Evolutionary conservation across 495 filamentous ascomycete genomes (phyloP).

Genomic region (Podospora pseudopauciseta): DNA sequence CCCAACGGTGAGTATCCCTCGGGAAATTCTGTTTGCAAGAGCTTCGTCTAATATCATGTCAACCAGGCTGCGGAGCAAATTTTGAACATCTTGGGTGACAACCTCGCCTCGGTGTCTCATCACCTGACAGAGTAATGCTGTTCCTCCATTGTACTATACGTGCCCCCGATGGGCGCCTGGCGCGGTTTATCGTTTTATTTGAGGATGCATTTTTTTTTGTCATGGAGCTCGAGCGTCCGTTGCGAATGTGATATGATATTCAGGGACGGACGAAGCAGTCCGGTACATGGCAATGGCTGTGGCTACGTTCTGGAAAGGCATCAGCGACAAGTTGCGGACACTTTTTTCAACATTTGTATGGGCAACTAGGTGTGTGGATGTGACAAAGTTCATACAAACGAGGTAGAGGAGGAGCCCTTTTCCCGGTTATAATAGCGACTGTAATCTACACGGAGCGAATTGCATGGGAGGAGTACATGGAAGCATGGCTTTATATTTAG

Average conservation of each 20-base stretch:
- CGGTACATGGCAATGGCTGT: no score
- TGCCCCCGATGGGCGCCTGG: neutral
- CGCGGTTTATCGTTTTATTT: neutral
- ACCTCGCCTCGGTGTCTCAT: neutral
- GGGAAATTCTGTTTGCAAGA: neutral
- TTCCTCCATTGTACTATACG: neutral
- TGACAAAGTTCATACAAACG: neutral
- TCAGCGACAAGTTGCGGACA: no score
- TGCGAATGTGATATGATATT: neutral
- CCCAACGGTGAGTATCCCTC: conserved; percentile 17
- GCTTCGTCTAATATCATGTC: neutral
- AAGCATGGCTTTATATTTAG: neutral
- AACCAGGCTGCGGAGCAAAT: neutral
- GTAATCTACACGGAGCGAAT: neutral
- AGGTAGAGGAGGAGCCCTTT: neutral
- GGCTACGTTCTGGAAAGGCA: no score
- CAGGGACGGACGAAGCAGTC: neutral
- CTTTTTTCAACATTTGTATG: neutral
- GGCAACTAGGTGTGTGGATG: neutral
- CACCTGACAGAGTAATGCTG: neutral
- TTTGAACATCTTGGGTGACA: neutral
- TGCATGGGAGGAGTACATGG: neutral
- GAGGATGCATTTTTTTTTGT: neutral
- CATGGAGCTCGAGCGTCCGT: neutral
- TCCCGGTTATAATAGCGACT: neutral